Conservation (phyloP, 331 rosid genomes). For the Dryas integrifolia region DNA sequence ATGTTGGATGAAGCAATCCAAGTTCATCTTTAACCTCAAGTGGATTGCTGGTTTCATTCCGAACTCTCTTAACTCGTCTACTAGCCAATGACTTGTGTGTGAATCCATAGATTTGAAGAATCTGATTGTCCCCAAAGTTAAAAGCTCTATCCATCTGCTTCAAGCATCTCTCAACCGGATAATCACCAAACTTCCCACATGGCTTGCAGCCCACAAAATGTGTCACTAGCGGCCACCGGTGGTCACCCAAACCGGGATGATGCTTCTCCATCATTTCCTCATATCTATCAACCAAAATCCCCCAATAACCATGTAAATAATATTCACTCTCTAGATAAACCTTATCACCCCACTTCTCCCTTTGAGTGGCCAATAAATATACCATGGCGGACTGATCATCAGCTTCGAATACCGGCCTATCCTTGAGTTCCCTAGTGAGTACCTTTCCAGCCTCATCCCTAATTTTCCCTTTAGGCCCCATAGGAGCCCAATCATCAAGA, state of each 20-base stretch:
- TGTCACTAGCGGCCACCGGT: slow-evolving; percentile 89
- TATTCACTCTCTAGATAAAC: slow-evolving; percentile 73
- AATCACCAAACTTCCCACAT: slow-evolving; percentile 71
- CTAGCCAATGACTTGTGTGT: slow-evolving; percentile 56
- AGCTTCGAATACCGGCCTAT: slow-evolving; percentile 82
- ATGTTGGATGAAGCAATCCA: slow-evolving; percentile 83
- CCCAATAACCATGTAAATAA: slow-evolving; percentile 89
- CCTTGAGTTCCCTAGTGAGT: slow-evolving; percentile 66
- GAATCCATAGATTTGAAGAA: slow-evolving; percentile 68
- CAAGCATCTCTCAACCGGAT: slow-evolving; percentile 64
- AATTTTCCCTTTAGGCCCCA: slow-evolving; percentile 86
- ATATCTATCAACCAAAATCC: slow-evolving; percentile 75
- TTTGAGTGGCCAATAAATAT: slow-evolving; percentile 59
- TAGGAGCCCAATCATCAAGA: slow-evolving; percentile 90
- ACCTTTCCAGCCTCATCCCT: slow-evolving; percentile 87
- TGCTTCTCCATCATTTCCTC: slow-evolving; percentile 85
- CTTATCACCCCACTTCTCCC: slow-evolving; percentile 65
- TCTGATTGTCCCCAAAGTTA: slow-evolving; percentile 74
- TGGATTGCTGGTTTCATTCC: slow-evolving; percentile 65
- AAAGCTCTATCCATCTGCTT: slow-evolving; percentile 76
- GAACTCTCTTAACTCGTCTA: slow-evolving; percentile 66
- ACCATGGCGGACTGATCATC: slow-evolving; percentile 97
- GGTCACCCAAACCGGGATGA: slow-evolving; percentile 90
- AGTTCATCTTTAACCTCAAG: slow-evolving; percentile 73
- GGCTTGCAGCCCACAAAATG: slow-evolving; percentile 92